Conservation (phyloP, 441 rosid genomes). For the Cnidoscolus chayamansa region DNA sequence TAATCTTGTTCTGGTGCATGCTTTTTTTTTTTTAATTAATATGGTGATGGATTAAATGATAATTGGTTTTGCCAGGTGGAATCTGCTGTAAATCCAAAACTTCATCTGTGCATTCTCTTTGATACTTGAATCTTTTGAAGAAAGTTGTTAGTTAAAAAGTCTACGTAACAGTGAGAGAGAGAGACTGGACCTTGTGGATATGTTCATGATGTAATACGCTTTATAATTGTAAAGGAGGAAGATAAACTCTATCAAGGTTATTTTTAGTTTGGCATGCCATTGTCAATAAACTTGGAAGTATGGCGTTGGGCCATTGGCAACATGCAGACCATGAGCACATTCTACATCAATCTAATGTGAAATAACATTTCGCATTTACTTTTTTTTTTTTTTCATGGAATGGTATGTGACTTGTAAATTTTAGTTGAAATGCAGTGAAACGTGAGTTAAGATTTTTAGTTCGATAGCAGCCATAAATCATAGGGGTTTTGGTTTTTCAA, state of each 20-base stretch:
- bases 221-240: constrained; percentile 8
- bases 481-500: too few species aligned
- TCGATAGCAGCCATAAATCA: too few species aligned
- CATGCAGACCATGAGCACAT: too few species aligned
- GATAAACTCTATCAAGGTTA: not conserved
- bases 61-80: constrained; percentile 9
- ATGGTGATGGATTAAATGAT: not conserved
- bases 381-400: too few species aligned
- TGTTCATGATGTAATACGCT: too few species aligned
- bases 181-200: not conserved
- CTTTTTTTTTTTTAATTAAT: not conserved
- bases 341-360: too few species aligned
- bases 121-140: constrained; percentile 4
- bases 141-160: not conserved
- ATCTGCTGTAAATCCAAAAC: constrained; percentile 1
- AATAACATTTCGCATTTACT: too few species aligned
- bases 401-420: too few species aligned
- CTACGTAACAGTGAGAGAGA: not conserved
- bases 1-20: too few species aligned
- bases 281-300: not conserved
- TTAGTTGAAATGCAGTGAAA: too few species aligned
- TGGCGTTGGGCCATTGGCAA: too few species aligned
- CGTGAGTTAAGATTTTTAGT: too few species aligned
- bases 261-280: not conserved
- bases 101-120: not conserved